phyloP scores from a whole-genome alignment of 2,329 filamentous ascomycete species.

The Penicillium sp. region DNA sequence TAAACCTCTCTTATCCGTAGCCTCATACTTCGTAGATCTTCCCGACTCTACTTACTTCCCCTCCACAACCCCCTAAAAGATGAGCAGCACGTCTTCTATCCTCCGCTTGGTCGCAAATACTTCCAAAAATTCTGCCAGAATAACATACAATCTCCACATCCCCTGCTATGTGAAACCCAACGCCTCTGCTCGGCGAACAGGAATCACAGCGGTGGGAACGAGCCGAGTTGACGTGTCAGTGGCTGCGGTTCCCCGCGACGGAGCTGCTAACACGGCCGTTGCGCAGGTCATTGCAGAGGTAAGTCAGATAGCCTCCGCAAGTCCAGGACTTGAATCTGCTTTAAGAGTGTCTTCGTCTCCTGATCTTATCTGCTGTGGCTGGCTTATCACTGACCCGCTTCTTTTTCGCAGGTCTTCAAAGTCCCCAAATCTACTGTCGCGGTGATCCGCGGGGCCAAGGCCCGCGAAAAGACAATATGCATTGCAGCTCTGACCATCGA shows the following conservation, averaged over 20 bases:
- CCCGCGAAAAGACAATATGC: conserved; percentile 63
- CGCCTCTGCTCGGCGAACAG: conserved; percentile 62
- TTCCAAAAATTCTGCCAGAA: conserved; percentile 2
- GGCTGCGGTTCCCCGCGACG: conserved; percentile 64
- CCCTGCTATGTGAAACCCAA: conserved; percentile 70
- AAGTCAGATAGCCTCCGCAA: conserved; percentile 12
- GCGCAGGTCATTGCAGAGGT: conserved; percentile 64
- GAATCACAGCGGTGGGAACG: conserved; percentile 59
- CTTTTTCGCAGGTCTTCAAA: conserved; percentile 52
- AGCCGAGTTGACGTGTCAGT: conserved; percentile 66
- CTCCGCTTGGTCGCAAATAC: conserved; percentile 17
- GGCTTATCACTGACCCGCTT: background rate
- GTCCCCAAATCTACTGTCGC: conserved; percentile 66
- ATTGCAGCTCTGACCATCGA: conserved; percentile 33
- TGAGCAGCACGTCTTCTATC: conserved; percentile 9
- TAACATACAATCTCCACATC: conserved; percentile 54
- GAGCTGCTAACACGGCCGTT: conserved; percentile 70
- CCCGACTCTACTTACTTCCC: background rate
- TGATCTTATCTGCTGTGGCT: background rate
- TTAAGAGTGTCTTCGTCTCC: background rate
- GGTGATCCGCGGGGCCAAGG: conserved; percentile 65
- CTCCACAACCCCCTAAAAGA: conserved; percentile 4
- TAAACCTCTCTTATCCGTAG: background rate
- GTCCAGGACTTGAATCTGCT: no score
- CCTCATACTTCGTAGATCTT: background rate